Evolutionary conservation across 371 early-diverging fungal species (phyloP).

Genomic region (Haplosporangium sp.): DNA sequence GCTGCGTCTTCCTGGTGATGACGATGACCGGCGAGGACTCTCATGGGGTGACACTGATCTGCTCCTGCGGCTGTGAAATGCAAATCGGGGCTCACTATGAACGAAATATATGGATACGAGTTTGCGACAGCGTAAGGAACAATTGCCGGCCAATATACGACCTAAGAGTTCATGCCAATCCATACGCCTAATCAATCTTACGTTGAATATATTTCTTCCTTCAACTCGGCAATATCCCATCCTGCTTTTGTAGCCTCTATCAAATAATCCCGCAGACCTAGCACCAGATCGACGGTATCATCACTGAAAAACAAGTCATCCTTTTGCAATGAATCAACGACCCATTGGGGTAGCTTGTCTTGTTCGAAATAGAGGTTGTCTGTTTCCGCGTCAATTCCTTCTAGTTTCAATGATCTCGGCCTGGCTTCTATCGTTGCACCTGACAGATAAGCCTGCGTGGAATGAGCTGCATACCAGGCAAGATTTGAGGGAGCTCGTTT

Average conservation of each 20-base stretch:
- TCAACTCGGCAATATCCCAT: constrained; percentile 47
- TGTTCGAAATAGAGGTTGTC: constrained; percentile 25
- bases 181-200: constrained; percentile 12
- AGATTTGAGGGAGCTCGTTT: constrained; percentile 45
- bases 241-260: constrained; percentile 36
- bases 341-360: constrained; percentile 34
- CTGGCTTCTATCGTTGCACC: constrained; percentile 15
- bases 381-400: constrained; percentile 10
- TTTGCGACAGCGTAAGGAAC: too few relatives aligned
- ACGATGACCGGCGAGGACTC: constrained; percentile 27
- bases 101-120: too few relatives aligned
- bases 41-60: constrained; percentile 35
- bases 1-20: constrained; percentile 7
- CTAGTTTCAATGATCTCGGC: constrained; percentile 6
- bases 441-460: constrained; percentile 35
- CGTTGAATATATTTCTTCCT: constrained; percentile 33
- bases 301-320: constrained; percentile 40
- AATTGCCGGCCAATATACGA: too few relatives aligned
- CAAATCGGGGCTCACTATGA: constrained; percentile 17
- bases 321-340: constrained; percentile 17
- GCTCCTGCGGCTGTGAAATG: constrained; percentile 22
- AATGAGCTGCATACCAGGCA: constrained; percentile 38
- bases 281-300: constrained; percentile 40
- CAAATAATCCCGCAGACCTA: constrained; percentile 39
- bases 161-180: too few relatives aligned